Evolutionary conservation across 2,329 filamentous ascomycete species (phyloP), one percentile per base, ranked within the genome.

Genomic region (Venturia asperata): DNA sequence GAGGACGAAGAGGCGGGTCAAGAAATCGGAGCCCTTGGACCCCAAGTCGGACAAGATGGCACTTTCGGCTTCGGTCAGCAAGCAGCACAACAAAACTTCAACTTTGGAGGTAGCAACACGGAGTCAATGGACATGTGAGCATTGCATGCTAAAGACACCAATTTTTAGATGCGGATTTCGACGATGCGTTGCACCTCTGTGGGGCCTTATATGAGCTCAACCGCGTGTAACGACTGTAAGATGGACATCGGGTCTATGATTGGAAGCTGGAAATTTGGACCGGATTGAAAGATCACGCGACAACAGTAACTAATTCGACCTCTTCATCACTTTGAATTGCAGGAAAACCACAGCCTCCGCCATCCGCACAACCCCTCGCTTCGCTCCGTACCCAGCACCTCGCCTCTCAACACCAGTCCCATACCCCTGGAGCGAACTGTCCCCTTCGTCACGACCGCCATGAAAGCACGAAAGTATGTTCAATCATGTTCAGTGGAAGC

Each of bases 1-100:
- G 94, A 99, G 71, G 94, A 97, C 65, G 94, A 96, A 75, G 85
- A 79, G 60, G 82, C 78, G 68, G 92, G 27, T 13, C 47, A 92
- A 69, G 75, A 75, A 72, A 92, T 92, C 70, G 90, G 92, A 68
- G 91, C 95, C 72, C 85, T 91, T 77, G 88, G 85, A 67, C 85
- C 90, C 67, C 83, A 86, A 72, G 83, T 86, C 70, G 85, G 83
- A 69, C 88, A 91, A 74, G 85, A 88, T 72, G 88, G 88, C 66
- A 66, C 65, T 5, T 94, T 93, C 77, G 85, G 92, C 72, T 89
- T 97, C 78, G 87, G 89, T 73, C 72, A 82, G 77, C 71, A 79
- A 43, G 82, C 86, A 74, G 85, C 88, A 42, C 39, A 55, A 62
- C 52, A 55, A 21, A 66, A 63, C 61, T 66, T 66, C 61, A 63